Evolutionary conservation across 2,329 filamentous ascomycete genomes (phyloP), one percentile per base, ranked within the genome.

Genomic region (Aspergillus calidoustus): DNA sequence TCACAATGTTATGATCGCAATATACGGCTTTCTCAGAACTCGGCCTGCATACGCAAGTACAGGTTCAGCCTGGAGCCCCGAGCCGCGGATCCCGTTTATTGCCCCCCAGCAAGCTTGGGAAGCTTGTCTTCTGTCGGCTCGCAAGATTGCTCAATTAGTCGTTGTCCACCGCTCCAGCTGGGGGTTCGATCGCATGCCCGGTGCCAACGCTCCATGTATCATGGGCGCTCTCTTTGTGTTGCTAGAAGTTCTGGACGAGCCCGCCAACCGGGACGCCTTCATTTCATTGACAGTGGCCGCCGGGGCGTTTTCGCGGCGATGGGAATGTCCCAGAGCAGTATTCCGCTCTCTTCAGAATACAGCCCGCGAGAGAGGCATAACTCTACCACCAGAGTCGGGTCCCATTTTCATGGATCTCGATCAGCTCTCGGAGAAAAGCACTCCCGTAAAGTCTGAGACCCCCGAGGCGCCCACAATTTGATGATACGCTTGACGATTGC

Each of bases 1-100:
- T 48, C 72, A 80, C 54, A 63, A 70, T n/a, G 68, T 77, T n/a
- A 64, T 77, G 9, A 73, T 77, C 34, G 66, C 67, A 1, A 64
- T 79, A 1, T 78, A 73, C 57, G 71, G 64, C 3, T 49, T 63
- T 17, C 25, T 71, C 11, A 69, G 66, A 57, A 55, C 50, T 3
- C 47, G 22, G 1, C 54, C 51, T 2, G 17, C 44, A 2, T 31
- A 50, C 25, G 6, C 31, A 28, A 43, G 17, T 2, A 63, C 25
- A 23, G 22, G 7, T 9, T 15, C 22, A 13, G n/a, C 15, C 31
- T 17, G 44, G 30, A 53, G 25, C 41, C n/a, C 61, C 8, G 51
- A 8, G 23, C 51, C 43, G 34, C 67, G 49, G 23, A 48, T 50
- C 25, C n/a, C 28, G 38, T 61, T 23, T 54, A 53, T 47, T 47